phyloP scores from a whole-genome alignment of 2,329 filamentous ascomycete genomes.

The Phaeoacremonium minimum region DNA sequence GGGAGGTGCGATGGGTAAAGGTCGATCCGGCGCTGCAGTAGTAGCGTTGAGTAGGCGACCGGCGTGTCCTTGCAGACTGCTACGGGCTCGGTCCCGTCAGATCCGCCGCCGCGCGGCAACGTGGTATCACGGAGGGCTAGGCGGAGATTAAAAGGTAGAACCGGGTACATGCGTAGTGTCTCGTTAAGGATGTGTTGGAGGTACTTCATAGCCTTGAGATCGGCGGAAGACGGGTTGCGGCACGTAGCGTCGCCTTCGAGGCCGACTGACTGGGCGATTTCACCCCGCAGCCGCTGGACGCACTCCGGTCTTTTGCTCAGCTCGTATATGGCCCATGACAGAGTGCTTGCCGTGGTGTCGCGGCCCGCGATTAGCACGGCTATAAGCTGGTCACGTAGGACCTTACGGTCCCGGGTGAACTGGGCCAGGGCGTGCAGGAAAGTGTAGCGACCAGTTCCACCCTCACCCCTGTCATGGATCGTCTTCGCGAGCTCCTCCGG shows the following conservation, averaged over 20 bases:
- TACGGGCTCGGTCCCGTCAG: conserved; percentile 56
- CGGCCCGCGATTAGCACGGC: conserved; percentile 78
- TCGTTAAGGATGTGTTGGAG: conserved; percentile 17
- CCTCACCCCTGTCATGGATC: conserved; percentile 64
- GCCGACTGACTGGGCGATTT: conserved; percentile 68
- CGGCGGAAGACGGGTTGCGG: conserved; percentile 65
- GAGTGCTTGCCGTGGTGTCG: conserved; percentile 79
- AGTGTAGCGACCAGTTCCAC: too few relatives aligned
- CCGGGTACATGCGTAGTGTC: conserved; percentile 21
- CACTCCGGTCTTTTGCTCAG: conserved; percentile 66
- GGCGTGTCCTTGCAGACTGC: conserved; percentile 62
- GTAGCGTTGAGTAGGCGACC: conserved; percentile 62
- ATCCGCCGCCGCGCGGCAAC: conserved; percentile 67
- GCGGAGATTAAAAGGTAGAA: conserved; percentile 76
- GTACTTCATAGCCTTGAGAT: conserved; percentile 31
- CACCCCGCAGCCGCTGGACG: conserved; percentile 64
- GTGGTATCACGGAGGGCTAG: conserved; percentile 68
- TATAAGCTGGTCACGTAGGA: conserved; percentile 81
- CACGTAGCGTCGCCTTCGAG: too few relatives aligned
- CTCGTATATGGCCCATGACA: conserved; percentile 82
- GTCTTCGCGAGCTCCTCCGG: conserved; percentile 70
- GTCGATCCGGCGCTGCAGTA: conserved; percentile 68
- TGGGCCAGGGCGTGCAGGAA: conserved; percentile 82
- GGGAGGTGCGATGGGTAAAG: conserved; percentile 52
- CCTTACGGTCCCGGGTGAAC: conserved; percentile 67